A percentile compares a stretch with the other conserved stretches of the same genome.
These are phyloP conservation scores for Talaromyces sp. DNA, from an alignment of 2,329 filamentous ascomycete genomes.

Conservation along the genomic window DNA sequence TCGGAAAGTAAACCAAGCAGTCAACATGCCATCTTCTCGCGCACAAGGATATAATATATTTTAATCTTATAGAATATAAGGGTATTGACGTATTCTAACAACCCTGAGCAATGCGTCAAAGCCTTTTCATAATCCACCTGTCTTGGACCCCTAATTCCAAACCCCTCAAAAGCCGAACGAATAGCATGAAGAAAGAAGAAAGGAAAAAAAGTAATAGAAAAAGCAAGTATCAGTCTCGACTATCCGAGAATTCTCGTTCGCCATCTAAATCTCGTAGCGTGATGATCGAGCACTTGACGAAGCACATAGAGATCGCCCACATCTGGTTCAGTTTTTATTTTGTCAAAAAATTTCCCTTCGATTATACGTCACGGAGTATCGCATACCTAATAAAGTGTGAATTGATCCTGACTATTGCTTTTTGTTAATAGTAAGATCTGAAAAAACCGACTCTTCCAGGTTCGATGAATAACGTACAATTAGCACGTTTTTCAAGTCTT, in stretches of 20 bases:
- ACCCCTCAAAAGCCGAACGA: background rate
- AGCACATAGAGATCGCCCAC: background rate
- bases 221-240: background rate
- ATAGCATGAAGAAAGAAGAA: background rate
- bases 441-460: background rate
- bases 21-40: background rate
- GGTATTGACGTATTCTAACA: background rate
- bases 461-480: background rate
- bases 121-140: background rate
- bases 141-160: background rate
- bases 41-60: background rate
- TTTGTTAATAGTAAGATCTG: background rate
- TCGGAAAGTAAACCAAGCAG: background rate
- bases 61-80: background rate
- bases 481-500: background rate
- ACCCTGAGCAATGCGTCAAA: background rate
- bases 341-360: background rate
- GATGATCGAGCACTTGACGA: background rate
- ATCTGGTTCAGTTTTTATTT: background rate
- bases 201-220: background rate
- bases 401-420: background rate
- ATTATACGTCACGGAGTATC: background rate
- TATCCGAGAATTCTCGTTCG: background rate
- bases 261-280: background rate
- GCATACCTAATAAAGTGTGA: background rate